A percentile compares a stretch with the other conserved stretches of the same genome.
phyloP scores from a whole-genome alignment of 2,329 filamentous ascomycete species.

The Teratosphaeria nubilosa region DNA sequence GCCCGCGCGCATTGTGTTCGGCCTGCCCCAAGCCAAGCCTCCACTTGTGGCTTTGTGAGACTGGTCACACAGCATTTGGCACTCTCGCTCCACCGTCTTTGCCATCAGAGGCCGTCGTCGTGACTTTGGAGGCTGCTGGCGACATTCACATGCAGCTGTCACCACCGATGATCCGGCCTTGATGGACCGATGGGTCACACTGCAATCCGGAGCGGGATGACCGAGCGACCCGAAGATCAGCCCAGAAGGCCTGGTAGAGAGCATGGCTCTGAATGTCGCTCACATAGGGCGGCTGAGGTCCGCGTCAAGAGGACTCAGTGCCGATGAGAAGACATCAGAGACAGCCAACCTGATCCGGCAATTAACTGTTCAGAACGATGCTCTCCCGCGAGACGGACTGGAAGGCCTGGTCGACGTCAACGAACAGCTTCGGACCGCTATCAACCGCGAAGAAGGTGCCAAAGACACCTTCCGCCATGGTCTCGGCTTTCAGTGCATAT shows the following conservation, averaged over 20 bases:
- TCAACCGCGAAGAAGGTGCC: conserved; percentile 8
- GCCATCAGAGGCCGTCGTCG: not conserved
- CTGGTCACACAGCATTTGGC: not conserved
- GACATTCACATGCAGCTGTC: not conserved
- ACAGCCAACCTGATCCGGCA: conserved; percentile 15
- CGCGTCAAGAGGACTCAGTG: conserved; percentile 17
- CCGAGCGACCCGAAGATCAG: conserved; percentile 5
- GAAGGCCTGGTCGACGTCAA: conserved; percentile 4
- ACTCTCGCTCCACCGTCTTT: not conserved
- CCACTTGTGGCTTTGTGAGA: not conserved
- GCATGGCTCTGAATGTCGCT: conserved; percentile 17
- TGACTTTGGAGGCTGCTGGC: not conserved
- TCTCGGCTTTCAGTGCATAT: conserved; percentile 19
- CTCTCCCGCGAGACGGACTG: conserved; percentile 8
- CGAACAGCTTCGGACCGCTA: conserved; percentile 11
- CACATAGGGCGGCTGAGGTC: conserved; percentile 16
- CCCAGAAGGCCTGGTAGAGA: conserved; percentile 3
- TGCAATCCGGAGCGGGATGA: conserved; percentile 6
- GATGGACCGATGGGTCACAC: not conserved
- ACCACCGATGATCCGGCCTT: not conserved
- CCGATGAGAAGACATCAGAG: conserved; percentile 16
- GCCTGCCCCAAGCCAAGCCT: not conserved
- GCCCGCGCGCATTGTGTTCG: not conserved
- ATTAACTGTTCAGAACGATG: conserved; percentile 9
- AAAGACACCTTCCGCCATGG: conserved; percentile 24